These are phyloP conservation scores for Aegilops bicornis DNA, from an alignment of 176 grass and related monocot genomes.

Conservation along the genomic window DNA sequence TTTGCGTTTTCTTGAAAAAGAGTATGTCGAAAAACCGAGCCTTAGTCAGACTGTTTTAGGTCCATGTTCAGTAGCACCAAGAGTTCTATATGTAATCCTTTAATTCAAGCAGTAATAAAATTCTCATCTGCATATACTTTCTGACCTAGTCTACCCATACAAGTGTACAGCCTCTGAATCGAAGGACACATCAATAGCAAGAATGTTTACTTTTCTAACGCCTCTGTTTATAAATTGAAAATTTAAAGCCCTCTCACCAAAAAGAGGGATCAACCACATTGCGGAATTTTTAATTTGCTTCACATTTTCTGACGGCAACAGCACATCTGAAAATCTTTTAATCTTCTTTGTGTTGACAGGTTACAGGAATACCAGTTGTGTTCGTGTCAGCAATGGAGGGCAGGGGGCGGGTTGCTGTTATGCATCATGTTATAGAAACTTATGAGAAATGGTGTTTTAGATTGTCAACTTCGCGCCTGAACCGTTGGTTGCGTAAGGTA, in stretches of 20 bases:
- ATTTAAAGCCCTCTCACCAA: background rate
- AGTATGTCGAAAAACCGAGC: background rate
- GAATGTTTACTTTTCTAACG: background rate
- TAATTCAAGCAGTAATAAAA: background rate
- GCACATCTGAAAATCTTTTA: background rate
- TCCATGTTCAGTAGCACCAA: background rate
- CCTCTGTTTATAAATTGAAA: background rate
- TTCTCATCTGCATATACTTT: background rate
- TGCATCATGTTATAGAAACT: conserved; percentile 80
- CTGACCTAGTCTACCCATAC: background rate
- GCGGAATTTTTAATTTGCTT: conserved; percentile 15
- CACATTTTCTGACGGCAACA: background rate
- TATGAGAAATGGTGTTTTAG: conserved; percentile 93
- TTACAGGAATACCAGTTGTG: conserved; percentile 89
- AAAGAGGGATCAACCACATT: background rate
- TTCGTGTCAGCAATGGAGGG: conserved; percentile 97
- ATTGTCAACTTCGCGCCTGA: conserved; percentile 81
- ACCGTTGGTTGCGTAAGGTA: conserved; percentile 98
- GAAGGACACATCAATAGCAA: background rate
- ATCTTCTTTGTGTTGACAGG: conserved; percentile 40
- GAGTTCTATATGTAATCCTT: background rate
- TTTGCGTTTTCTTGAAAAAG: too few relatives aligned
- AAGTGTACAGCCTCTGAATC: background rate
- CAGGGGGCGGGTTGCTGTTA: conserved; percentile 64
- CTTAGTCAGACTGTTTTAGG: background rate